These are phyloP conservation scores for Physocladia obscura DNA, from an alignment of 192 early-diverging fungal species.

Conservation along the genomic window DNA sequence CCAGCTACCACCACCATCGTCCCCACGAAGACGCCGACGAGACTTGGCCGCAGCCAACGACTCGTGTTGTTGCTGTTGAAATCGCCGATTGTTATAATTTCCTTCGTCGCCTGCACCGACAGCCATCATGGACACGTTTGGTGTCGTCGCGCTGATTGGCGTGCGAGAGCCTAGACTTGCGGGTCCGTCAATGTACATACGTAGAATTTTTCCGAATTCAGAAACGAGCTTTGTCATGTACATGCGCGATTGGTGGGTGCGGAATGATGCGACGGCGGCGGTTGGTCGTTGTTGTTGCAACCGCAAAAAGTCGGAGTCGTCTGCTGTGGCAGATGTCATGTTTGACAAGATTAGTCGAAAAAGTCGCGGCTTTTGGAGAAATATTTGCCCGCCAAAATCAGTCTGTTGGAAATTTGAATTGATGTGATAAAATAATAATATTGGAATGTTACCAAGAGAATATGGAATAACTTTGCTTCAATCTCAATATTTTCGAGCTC, in stretches of 20 bases:
- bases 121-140: conserved; percentile 13
- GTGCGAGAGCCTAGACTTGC: background rate
- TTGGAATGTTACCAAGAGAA: background rate
- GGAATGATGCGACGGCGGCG: background rate
- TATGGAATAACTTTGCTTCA: conserved; percentile 25
- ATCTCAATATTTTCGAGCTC: too few relatives aligned
- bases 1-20: too few relatives aligned
- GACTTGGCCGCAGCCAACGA: too few relatives aligned
- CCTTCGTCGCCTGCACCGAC: too few relatives aligned
- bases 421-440: background rate
- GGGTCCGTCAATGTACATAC: conserved; percentile 1
- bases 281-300: background rate
- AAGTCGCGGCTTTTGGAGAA: conserved; percentile 33
- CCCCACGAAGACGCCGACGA: too few relatives aligned
- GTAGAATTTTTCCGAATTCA: conserved; percentile 8
- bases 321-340: background rate
- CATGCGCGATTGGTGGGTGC: conserved; percentile 4
- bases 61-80: too few relatives aligned
- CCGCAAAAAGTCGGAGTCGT: background rate
- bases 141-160: conserved; percentile 12
- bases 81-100: too few relatives aligned
- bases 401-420: background rate
- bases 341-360: conserved; percentile 30
- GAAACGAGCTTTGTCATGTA: conserved; percentile 14
- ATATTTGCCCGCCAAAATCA: conserved; percentile 33